These are phyloP conservation scores for Podospora didyma DNA, from an alignment of 495 filamentous ascomycete species.

Conservation along the genomic window DNA sequence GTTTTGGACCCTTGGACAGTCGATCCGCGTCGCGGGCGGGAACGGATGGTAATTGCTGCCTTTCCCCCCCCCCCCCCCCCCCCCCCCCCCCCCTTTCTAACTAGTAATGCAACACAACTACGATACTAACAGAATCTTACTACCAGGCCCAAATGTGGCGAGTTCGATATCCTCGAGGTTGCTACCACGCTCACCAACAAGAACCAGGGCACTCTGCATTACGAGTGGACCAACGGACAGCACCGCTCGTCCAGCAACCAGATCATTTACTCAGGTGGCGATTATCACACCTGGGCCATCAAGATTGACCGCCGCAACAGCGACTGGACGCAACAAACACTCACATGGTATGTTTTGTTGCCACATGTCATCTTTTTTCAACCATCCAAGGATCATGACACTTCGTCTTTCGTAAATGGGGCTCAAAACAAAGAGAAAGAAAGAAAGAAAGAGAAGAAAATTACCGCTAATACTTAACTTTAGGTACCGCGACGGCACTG, in stretches of 20 bases:
- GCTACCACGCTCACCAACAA: background rate
- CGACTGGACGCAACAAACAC: background rate
- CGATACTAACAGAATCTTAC: too few relatives aligned
- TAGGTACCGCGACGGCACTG: background rate
- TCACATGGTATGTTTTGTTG: background rate
- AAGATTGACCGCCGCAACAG: background rate
- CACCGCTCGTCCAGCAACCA: background rate
- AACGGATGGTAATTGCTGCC: too few relatives aligned
- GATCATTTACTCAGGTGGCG: background rate
- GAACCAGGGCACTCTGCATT: background rate
- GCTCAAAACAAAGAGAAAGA: too few relatives aligned
- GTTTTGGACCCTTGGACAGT: background rate
- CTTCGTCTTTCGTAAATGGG: too few relatives aligned
- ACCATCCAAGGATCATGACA: too few relatives aligned
- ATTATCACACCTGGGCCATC: slow-evolving; percentile 1
- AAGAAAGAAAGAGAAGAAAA: too few relatives aligned
- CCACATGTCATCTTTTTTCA: too few relatives aligned
- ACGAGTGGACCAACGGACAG: background rate
- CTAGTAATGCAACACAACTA: too few relatives aligned
- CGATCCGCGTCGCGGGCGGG: background rate
- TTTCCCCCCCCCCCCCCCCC: too few relatives aligned
- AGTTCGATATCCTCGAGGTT: background rate
- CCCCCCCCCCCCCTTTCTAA: too few relatives aligned
- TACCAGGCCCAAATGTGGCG: background rate
- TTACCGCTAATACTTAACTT: too few relatives aligned